Percentiles rank a stretch among this genome's conserved stretches.
Conservation (phyloP, 108 stramenopile genomes). For the Epipyxis sp. region DNA sequence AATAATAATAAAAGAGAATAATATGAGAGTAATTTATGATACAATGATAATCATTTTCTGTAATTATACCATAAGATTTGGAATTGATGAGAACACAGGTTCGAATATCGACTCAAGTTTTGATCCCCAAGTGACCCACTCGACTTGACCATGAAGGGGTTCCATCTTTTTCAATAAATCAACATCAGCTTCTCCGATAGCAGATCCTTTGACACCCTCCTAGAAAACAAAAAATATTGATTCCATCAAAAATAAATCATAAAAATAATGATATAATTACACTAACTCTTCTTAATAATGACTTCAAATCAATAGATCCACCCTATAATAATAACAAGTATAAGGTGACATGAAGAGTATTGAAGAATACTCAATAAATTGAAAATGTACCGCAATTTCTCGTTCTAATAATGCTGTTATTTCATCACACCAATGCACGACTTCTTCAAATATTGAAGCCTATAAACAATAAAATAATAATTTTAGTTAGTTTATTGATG, state of each 20-base stretch:
- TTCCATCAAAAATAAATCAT: too few relatives aligned
- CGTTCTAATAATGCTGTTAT: not conserved
- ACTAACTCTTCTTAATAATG: not conserved
- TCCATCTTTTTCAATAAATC: conserved; percentile 10
- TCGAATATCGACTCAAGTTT: conserved; percentile 25
- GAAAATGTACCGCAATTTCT: conserved; percentile 1
- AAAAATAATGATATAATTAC: not conserved
- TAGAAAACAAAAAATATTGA: not conserved
- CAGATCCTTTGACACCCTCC: not conserved
- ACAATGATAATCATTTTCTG: not conserved
- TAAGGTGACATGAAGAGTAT: not conserved
- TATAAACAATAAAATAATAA: not conserved
- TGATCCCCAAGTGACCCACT: conserved; percentile 29
- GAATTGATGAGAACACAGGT: conserved; percentile 15
- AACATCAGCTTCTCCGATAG: conserved; percentile 18
- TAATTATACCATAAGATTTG: not conserved
- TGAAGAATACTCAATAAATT: not conserved
- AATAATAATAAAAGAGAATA: too few relatives aligned
- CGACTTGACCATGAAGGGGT: conserved; percentile 14
- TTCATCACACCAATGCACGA: conserved; percentile 13
- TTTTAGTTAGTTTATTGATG: not conserved
- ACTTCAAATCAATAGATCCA: not conserved
- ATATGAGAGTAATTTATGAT: too few relatives aligned
- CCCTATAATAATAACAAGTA: not conserved
- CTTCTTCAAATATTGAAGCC: conserved; percentile 12